Evolutionary conservation across 2,329 filamentous ascomycete species (phyloP).

Genomic region (Neopestalotiopsis rosae): DNA sequence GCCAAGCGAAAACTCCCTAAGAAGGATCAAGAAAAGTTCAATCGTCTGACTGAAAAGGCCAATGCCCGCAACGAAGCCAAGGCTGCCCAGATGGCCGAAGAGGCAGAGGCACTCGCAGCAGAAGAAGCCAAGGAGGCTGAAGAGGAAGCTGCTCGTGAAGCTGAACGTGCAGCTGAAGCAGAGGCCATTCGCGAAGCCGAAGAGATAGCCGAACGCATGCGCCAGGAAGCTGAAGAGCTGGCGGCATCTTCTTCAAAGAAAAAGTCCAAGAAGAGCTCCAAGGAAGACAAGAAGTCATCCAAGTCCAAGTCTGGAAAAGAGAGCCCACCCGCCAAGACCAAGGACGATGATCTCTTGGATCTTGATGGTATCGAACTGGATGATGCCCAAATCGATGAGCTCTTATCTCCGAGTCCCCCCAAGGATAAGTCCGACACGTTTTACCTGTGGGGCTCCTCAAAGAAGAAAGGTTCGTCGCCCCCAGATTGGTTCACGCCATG

Average conservation of each 20-base stretch:
- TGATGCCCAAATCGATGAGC: conserved; percentile 26
- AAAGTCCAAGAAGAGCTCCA: conserved; percentile 49
- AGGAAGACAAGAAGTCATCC: conserved; percentile 35
- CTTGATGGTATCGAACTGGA: conserved; percentile 38
- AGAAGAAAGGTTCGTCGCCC: conserved; percentile 44
- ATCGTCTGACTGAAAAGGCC: conserved; percentile 40
- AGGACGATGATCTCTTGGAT: conserved; percentile 32
- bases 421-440: conserved; percentile 50
- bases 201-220: conserved; percentile 20
- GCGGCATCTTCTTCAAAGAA: conserved; percentile 32
- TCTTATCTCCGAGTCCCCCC: conserved; percentile 28
- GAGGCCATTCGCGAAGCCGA: conserved; percentile 20
- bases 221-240: conserved; percentile 30
- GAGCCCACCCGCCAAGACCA: conserved; percentile 13
- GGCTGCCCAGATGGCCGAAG: conserved; percentile 43
- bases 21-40: conserved; percentile 37
- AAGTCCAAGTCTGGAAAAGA: conserved; percentile 26
- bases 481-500: background rate
- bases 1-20: conserved; percentile 34
- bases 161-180: conserved; percentile 25
- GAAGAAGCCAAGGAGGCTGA: conserved; percentile 24
- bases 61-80: conserved; percentile 38
- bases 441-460: conserved; percentile 58
- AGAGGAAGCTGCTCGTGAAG: conserved; percentile 27
- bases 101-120: conserved; percentile 34